These are phyloP conservation scores for Rostrohypoxylon terebratum DNA, from an alignment of 495 filamentous ascomycete species.

Conservation along the genomic window DNA sequence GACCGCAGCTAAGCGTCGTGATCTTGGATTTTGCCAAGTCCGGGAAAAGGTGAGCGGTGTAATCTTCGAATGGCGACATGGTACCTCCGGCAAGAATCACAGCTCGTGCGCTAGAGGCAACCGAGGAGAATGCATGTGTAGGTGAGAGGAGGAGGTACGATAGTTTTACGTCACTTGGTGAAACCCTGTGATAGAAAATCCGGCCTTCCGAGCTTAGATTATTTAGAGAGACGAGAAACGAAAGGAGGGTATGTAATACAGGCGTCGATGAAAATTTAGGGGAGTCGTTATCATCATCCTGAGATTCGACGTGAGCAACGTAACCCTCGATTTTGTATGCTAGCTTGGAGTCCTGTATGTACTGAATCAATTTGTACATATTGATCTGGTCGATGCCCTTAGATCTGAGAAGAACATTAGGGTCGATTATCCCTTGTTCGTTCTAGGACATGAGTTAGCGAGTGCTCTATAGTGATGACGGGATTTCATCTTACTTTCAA, in stretches of 20 bases:
- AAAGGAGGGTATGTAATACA: slow-evolving; percentile 83
- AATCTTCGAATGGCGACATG: slow-evolving; percentile 97
- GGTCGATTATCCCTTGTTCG: slow-evolving; percentile 68
- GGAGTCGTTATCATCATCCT: slow-evolving; percentile 44
- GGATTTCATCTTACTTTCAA: slow-evolving; percentile 50
- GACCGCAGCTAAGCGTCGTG: slow-evolving; percentile 88
- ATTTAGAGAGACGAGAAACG: slow-evolving; percentile 83
- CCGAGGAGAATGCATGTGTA: slow-evolving; percentile 87
- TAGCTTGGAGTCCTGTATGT: slow-evolving; percentile 91
- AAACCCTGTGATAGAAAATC: slow-evolving; percentile 77
- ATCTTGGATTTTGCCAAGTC: slow-evolving; percentile 73
- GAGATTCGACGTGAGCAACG: slow-evolving; percentile 67
- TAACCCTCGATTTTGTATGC: slow-evolving; percentile 96
- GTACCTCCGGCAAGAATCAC: slow-evolving; percentile 95
- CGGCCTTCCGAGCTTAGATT: slow-evolving; percentile 90
- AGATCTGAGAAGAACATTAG: slow-evolving; percentile 76
- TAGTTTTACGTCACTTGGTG: slow-evolving; percentile 65
- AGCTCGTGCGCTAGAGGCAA: slow-evolving; percentile 86
- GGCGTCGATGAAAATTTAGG: slow-evolving; percentile 66
- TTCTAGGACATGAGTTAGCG: slow-evolving; percentile 40
- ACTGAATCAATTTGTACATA: slow-evolving; percentile 84
- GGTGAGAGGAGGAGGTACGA: slow-evolving; percentile 96
- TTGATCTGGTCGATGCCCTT: slow-evolving; percentile 97
- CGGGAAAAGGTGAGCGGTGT: slow-evolving; percentile 84
- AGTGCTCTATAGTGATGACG: not conserved